Evolutionary conservation across 2,329 filamentous ascomycete genomes (phyloP).

Genomic region (Microsporum audouinii): DNA sequence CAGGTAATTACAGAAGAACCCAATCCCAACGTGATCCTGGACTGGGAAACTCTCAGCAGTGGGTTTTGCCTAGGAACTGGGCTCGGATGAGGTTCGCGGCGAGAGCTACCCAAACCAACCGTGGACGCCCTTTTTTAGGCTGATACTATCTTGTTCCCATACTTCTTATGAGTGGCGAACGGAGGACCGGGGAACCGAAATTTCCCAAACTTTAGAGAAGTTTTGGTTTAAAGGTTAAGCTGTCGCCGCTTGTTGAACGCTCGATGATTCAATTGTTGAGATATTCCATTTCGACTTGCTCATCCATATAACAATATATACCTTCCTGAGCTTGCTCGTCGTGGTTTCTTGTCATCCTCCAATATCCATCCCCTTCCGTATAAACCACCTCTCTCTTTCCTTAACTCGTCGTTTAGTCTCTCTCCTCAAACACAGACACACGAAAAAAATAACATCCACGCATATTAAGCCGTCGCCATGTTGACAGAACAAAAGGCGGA

Average conservation of each 20-base stretch:
- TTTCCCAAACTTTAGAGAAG: not conserved
- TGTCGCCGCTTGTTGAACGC: not conserved
- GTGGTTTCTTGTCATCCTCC: not conserved
- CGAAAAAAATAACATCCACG: not conserved
- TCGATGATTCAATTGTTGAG: not conserved
- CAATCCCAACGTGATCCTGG: not conserved
- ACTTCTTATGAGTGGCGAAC: slow-evolving; percentile 1
- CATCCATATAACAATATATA: not conserved
- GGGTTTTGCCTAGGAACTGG: not conserved
- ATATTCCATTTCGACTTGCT: not conserved
- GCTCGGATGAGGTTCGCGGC: not conserved
- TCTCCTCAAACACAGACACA: not conserved
- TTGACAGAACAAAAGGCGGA: not conserved
- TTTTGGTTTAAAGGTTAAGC: not conserved
- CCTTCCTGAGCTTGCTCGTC: not conserved
- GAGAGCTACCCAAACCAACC: not conserved
- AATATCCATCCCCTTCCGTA: not conserved
- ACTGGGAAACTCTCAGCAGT: not conserved
- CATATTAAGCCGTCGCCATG: not conserved
- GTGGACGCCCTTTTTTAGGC: too few relatives aligned
- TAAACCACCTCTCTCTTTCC: not conserved
- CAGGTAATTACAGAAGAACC: not conserved
- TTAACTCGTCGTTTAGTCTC: not conserved
- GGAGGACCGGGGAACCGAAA: slow-evolving; percentile 2
- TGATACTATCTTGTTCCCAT: not conserved